Percentiles rank a stretch among this genome's conserved stretches.
phyloP scores from a whole-genome alignment of 306 rosid species.

The Amphicarpaea edgeworthii region DNA sequence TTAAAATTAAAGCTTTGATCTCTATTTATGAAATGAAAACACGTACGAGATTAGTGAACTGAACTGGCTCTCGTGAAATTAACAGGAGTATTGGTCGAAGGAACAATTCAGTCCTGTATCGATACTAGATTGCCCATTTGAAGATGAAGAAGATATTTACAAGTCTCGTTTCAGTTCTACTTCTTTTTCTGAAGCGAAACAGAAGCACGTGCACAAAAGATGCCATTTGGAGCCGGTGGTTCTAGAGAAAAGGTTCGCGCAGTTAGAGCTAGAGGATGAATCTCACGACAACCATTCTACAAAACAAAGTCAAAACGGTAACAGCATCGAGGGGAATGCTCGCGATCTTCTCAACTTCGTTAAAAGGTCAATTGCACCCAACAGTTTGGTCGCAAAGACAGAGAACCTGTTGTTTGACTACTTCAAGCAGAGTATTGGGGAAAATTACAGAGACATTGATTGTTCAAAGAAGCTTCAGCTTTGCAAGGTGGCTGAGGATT shows the following conservation, averaged over 20 bases:
- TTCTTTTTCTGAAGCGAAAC: slow-evolving; percentile 47
- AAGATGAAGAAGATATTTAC: slow-evolving; percentile 64
- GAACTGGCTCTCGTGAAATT: neutral
- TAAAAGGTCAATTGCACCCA: slow-evolving; percentile 17
- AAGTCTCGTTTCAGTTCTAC: slow-evolving; percentile 47
- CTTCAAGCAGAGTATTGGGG: slow-evolving; percentile 54
- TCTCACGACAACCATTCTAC: neutral
- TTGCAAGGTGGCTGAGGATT: slow-evolving; percentile 58
- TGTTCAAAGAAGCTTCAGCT: slow-evolving; percentile 22
- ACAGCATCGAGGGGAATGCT: slow-evolving; percentile 40
- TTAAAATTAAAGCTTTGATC: neutral
- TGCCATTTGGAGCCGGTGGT: slow-evolving; percentile 57
- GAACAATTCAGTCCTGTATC: slow-evolving; percentile 91
- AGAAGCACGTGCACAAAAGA: slow-evolving; percentile 54
- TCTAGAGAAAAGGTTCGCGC: slow-evolving; percentile 58
- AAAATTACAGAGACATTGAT: slow-evolving; percentile 5
- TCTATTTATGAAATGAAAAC: neutral
- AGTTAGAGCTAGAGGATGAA: slow-evolving; percentile 45
- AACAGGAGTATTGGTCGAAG: slow-evolving; percentile 70
- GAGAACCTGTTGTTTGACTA: slow-evolving; percentile 68
- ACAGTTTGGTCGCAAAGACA: slow-evolving; percentile 31
- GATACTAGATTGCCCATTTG: slow-evolving; percentile 72
- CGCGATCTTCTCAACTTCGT: slow-evolving; percentile 47
- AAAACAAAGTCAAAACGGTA: neutral
- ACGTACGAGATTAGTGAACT: neutral